These are phyloP conservation scores for Russula ochroleuca DNA, from an alignment of 768 basidiomycete genomes.

Conservation along the genomic window DNA sequence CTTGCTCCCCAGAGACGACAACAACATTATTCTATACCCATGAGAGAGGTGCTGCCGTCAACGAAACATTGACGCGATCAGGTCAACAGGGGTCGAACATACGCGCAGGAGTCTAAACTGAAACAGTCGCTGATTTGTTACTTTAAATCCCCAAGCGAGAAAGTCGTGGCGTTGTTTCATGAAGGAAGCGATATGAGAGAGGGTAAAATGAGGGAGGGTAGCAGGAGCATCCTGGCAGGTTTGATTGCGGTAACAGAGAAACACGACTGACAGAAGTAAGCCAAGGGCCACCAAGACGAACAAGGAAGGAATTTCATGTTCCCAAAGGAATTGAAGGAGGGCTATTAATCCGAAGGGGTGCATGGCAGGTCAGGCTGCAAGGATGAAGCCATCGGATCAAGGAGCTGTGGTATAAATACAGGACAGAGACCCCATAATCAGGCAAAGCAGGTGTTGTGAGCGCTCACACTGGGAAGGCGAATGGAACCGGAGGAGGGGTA, in stretches of 20 bases:
- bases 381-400: neutral
- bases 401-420: conserved; percentile 13
- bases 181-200: conserved; percentile 61
- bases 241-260: conserved; percentile 8
- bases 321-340: conserved; percentile 31
- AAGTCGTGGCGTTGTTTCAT: conserved; percentile 69
- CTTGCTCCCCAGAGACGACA: conserved; percentile 70
- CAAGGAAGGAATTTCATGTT: conserved; percentile 14
- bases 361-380: conserved; percentile 34
- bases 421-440: neutral
- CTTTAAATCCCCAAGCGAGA: conserved; percentile 64
- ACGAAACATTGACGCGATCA: conserved; percentile 2
- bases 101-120: conserved; percentile 68
- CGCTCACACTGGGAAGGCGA: conserved; percentile 1
- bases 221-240: conserved; percentile 41
- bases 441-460: neutral
- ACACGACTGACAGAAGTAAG: conserved; percentile 18
- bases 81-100: conserved; percentile 32
- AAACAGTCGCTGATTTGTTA: conserved; percentile 60
- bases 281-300: conserved; percentile 31
- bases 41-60: conserved; percentile 20
- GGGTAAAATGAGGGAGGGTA: conserved; percentile 53
- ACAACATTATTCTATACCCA: conserved; percentile 60
- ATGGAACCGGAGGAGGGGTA: conserved; percentile 1
- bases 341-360: conserved; percentile 42